Percentiles rank a stretch among this genome's conserved stretches.
Evolutionary conservation across 768 basidiomycete genomes (phyloP).

Genomic region (Termitomyces sp.): DNA sequence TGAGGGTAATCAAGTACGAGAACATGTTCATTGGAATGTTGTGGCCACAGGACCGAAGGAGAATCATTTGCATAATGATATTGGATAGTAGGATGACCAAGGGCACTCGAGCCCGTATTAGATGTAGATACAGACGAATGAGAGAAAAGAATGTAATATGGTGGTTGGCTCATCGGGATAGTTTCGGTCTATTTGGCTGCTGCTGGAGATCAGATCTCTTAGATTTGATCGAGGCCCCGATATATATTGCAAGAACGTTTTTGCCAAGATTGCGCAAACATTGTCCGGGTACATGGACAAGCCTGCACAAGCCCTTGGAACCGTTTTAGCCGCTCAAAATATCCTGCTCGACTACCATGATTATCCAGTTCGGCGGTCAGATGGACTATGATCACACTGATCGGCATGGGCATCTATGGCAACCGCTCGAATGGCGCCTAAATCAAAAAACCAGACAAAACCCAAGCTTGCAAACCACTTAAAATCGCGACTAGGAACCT

Average conservation of each 20-base stretch:
- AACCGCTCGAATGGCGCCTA: constrained; percentile 9
- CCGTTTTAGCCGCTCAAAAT: not conserved
- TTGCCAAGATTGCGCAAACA: not conserved
- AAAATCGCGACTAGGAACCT: constrained; percentile 3
- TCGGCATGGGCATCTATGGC: constrained; percentile 15
- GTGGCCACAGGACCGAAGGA: constrained; percentile 58
- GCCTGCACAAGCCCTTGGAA: not conserved
- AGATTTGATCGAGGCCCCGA: not conserved
- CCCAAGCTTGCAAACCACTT: not conserved
- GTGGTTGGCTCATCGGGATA: constrained; percentile 27
- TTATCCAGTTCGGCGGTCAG: not conserved
- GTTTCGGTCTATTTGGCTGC: constrained; percentile 7
- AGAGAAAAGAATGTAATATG: constrained; percentile 67
- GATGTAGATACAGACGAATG: constrained; percentile 41
- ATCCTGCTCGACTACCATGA: not conserved
- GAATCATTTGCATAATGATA: constrained; percentile 82
- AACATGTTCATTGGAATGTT: constrained; percentile 59
- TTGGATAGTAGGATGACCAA: constrained; percentile 68
- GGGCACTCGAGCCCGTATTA: constrained; percentile 30
- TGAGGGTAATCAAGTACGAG: constrained; percentile 62
- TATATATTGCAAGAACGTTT: not conserved
- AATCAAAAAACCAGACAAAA: constrained; percentile 4
- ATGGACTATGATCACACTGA: constrained; percentile 7
- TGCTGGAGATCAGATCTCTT: not conserved
- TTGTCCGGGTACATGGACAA: not conserved